Conservation (phyloP, 2,329 filamentous ascomycete genomes). For the Microsporum canis region DNA sequence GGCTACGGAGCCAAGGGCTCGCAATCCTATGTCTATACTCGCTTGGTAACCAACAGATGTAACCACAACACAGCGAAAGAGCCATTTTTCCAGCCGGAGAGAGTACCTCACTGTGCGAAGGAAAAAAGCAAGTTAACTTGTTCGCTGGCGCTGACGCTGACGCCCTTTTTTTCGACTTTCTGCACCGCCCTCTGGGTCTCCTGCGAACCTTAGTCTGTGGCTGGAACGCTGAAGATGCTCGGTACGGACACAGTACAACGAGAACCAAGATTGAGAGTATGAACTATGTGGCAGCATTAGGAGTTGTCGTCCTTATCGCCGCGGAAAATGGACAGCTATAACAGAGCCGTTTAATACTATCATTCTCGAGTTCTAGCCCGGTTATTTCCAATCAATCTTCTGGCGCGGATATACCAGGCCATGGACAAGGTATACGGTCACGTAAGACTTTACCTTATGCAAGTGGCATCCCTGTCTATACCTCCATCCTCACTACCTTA, state of each 20-base stretch:
- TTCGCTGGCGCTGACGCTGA: not conserved
- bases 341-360: no score
- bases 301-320: not conserved
- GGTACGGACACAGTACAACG: not conserved
- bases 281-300: not conserved
- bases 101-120: not conserved
- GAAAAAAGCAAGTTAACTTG: not conserved
- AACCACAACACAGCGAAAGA: not conserved
- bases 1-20: not conserved
- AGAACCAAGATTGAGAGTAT: not conserved
- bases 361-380: not conserved
- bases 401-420: not conserved
- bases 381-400: not conserved
- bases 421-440: not conserved
- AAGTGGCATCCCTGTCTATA: not conserved
- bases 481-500: not conserved
- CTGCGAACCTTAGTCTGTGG: not conserved
- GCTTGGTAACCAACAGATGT: not conserved
- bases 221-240: not conserved
- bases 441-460: not conserved
- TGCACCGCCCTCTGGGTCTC: not conserved
- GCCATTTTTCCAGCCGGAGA: not conserved
- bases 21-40: not conserved
- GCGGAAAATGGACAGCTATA: not conserved
- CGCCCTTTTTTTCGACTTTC: not conserved